Conservation (phyloP, 1,284 basidiomycete species). For the Ustilago loliicola region DNA sequence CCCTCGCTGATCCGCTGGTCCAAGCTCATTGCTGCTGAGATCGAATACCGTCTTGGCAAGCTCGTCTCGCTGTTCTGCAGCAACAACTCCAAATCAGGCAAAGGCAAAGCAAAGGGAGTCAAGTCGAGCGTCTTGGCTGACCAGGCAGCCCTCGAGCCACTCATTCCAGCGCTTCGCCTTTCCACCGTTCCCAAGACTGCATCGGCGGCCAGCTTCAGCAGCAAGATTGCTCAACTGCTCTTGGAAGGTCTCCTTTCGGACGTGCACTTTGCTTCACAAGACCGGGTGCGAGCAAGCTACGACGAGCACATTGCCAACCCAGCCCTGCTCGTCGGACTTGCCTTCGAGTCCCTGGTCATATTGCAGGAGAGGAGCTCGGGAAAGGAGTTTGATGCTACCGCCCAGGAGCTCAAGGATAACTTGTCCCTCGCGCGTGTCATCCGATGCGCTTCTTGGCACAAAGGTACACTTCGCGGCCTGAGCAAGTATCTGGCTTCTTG, state of each 20-base stretch:
- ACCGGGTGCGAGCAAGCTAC: slow-evolving; percentile 32
- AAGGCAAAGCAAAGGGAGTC: slow-evolving; percentile 13
- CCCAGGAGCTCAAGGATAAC: slow-evolving; percentile 25
- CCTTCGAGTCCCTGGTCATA: slow-evolving; percentile 40
- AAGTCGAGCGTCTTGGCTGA: slow-evolving; percentile 14
- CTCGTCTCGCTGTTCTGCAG: slow-evolving; percentile 37
- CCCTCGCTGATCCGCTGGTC: slow-evolving; percentile 49
- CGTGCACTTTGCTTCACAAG: slow-evolving; percentile 20
- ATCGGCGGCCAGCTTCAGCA: slow-evolving; percentile 18
- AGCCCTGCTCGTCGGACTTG: slow-evolving; percentile 37
- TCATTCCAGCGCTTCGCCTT: slow-evolving; percentile 47
- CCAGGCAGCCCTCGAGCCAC: slow-evolving; percentile 30
- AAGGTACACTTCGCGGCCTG: slow-evolving; percentile 33
- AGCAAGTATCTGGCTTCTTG: slow-evolving; percentile 44
- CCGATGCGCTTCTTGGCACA: slow-evolving; percentile 48
- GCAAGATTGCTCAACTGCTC: slow-evolving; percentile 34
- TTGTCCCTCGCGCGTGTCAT: slow-evolving; percentile 29
- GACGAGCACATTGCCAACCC: slow-evolving; percentile 41
- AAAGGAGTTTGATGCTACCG: slow-evolving; percentile 26
- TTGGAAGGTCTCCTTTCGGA: slow-evolving; percentile 35
- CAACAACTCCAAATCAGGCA: neutral
- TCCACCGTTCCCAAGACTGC: slow-evolving; percentile 32
- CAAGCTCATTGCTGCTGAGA: slow-evolving; percentile 43
- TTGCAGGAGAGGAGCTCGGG: slow-evolving; percentile 35
- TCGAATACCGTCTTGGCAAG: slow-evolving; percentile 28